These are phyloP conservation scores for Kodamaea leandrae DNA, from an alignment of 805 yeast species.

Conservation along the genomic window DNA sequence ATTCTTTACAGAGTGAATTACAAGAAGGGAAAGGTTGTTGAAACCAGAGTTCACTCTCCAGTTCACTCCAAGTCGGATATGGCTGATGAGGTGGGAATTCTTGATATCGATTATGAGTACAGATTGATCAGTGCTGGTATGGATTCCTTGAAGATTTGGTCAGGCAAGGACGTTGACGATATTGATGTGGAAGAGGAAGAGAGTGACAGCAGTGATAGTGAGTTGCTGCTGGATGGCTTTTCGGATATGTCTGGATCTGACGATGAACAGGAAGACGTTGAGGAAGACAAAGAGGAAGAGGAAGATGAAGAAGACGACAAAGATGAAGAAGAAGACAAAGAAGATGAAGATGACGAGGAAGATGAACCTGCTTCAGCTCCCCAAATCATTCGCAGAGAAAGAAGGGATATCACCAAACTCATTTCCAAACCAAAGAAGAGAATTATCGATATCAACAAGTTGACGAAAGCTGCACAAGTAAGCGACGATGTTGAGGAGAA, in stretches of 20 bases:
- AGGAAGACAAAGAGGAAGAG: conserved; percentile 15
- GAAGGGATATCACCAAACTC: conserved; percentile 12
- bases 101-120: conserved; percentile 81
- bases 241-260: conserved; percentile 11
- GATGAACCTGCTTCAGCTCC: conserved; percentile 12
- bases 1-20: conserved; percentile 64
- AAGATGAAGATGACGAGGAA: conserved; percentile 14
- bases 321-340: conserved; percentile 10
- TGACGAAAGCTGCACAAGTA: conserved; percentile 15
- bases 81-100: conserved; percentile 67
- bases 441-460: conserved; percentile 20
- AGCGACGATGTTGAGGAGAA: conserved; percentile 8
- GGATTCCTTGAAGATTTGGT: conserved; percentile 81
- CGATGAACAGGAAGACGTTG: conserved; percentile 13
- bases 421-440: conserved; percentile 18
- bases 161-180: conserved; percentile 27
- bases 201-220: conserved; percentile 5
- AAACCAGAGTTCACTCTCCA: conserved; percentile 61
- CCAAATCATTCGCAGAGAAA: conserved; percentile 16
- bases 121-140: conserved; percentile 80
- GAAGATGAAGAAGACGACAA: conserved; percentile 14
- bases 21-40: conserved; percentile 60
- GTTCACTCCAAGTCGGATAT: conserved; percentile 33
- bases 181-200: conserved; percentile 14
- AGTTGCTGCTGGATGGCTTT: conserved; percentile 1